Percentiles rank a stretch among this genome's conserved stretches.
phyloP scores from a whole-genome alignment of 2,329 filamentous ascomycete genomes.

The Lecanosticta acicola region DNA sequence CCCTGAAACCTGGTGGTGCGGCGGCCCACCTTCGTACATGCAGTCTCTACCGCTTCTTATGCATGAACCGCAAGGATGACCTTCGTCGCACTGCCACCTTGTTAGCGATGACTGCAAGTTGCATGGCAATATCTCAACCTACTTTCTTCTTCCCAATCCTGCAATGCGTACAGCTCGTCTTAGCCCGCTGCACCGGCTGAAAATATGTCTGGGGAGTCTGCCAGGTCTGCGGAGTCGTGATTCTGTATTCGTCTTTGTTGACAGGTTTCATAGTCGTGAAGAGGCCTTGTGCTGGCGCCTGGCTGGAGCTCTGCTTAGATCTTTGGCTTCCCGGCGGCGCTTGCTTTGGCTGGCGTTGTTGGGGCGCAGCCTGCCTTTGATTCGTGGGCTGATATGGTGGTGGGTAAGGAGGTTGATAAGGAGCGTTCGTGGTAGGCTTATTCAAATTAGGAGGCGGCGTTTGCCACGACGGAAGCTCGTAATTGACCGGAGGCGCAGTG shows the following conservation, averaged over 20 bases:
- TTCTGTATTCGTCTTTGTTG: background rate
- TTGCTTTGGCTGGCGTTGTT: background rate
- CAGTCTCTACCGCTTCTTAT: conserved; percentile 11
- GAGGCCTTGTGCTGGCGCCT: conserved; percentile 15
- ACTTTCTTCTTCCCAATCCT: conserved; percentile 8
- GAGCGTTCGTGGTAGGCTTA: background rate
- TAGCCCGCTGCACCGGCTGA: conserved; percentile 6
- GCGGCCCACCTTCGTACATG: conserved; percentile 7
- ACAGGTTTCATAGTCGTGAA: conserved; percentile 25
- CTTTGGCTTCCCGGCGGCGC: background rate
- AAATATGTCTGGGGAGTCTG: background rate
- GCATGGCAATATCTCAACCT: background rate
- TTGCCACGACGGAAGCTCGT: conserved; percentile 27
- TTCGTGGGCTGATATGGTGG: conserved; percentile 22
- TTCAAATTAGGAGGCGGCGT: conserved; percentile 15
- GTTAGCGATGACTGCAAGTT: background rate
- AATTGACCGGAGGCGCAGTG: conserved; percentile 18
- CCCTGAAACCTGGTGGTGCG: background rate
- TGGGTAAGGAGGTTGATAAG: conserved; percentile 13
- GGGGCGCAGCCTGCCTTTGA: conserved; percentile 2
- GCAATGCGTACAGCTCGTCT: conserved; percentile 12
- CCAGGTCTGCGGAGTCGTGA: background rate
- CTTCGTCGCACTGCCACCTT: conserved; percentile 17
- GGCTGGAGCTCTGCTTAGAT: background rate
- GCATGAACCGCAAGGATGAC: conserved; percentile 13